Conservation (phyloP, 768 basidiomycete species). For the Suillus bovinus region DNA sequence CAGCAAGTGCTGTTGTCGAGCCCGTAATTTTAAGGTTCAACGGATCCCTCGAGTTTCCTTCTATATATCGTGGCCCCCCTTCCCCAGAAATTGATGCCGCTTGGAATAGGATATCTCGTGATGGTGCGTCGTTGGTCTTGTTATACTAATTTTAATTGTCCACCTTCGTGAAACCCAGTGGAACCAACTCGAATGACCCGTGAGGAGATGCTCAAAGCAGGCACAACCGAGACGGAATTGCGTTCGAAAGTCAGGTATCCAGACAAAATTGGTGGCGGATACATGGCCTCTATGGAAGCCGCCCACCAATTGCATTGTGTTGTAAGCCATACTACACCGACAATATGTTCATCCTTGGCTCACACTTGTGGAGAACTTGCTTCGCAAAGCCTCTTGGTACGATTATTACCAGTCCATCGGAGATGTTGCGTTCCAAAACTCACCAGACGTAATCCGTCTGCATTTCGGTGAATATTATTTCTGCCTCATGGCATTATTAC, state of each 20-base stretch:
- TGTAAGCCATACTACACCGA: not conserved
- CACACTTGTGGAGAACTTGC: constrained; percentile 5
- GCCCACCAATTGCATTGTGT: constrained; percentile 15
- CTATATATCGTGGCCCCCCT: constrained; percentile 13
- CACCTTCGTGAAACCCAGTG: constrained; percentile 8
- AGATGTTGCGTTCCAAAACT: constrained; percentile 7
- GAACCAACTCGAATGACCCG: not conserved
- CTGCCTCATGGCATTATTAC: not conserved
- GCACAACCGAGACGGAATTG: not conserved
- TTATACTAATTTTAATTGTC: not conserved
- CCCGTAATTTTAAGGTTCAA: constrained; percentile 10
- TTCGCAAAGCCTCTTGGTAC: constrained; percentile 12
- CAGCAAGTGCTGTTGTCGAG: constrained; percentile 15
- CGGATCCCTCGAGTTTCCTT: constrained; percentile 9
- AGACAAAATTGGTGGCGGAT: constrained; percentile 14
- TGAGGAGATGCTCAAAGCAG: constrained; percentile 12
- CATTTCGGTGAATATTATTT: constrained; percentile 9
- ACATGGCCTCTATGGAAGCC: constrained; percentile 10
- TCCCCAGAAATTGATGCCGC: constrained; percentile 14
- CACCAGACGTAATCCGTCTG: not conserved
- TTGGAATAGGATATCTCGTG: constrained; percentile 9
- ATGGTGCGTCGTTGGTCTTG: not conserved
- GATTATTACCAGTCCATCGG: constrained; percentile 10
- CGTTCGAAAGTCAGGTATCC: constrained; percentile 11
- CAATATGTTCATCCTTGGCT: not conserved